Percentiles rank a stretch among this genome's conserved stretches.
phyloP scores from a whole-genome alignment of 2,329 filamentous ascomycete genomes.

The Epichloe baconii region DNA sequence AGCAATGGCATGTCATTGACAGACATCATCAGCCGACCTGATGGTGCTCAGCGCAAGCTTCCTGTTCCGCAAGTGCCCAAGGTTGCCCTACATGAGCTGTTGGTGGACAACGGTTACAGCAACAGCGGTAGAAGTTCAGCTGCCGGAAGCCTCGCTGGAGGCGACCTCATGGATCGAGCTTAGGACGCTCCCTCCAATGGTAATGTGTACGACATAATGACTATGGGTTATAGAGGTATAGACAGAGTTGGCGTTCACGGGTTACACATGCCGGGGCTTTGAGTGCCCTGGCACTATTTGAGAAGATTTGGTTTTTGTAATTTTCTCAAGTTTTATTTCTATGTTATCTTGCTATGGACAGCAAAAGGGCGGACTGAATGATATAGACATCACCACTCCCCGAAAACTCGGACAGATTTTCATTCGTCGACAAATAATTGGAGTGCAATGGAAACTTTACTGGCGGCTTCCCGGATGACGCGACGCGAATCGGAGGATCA shows the following conservation, averaged over 20 bases:
- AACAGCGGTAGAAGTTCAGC: slow-evolving; percentile 66
- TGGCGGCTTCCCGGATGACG: slow-evolving; percentile 6
- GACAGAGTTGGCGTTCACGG: slow-evolving; percentile 26
- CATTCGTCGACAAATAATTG: slow-evolving; percentile 10
- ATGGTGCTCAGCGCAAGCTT: slow-evolving; percentile 79
- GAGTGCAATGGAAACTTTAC: slow-evolving; percentile 11
- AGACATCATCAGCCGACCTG: slow-evolving; percentile 83
- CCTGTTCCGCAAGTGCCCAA: slow-evolving; percentile 86
- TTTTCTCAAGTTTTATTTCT: slow-evolving; percentile 8
- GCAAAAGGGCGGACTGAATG: neutral
- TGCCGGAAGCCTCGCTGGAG: slow-evolving; percentile 63
- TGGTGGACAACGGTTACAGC: slow-evolving; percentile 55
- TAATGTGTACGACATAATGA: slow-evolving; percentile 25
- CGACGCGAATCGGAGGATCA: neutral
- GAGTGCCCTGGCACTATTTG: neutral
- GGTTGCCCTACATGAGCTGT: slow-evolving; percentile 73
- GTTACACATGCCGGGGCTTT: slow-evolving; percentile 9
- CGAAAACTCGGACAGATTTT: slow-evolving; percentile 1
- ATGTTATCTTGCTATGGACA: neutral
- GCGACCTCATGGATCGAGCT: slow-evolving; percentile 48
- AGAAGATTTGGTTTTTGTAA: neutral
- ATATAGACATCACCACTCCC: slow-evolving; percentile 9
- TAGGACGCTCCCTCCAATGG: slow-evolving; percentile 17
- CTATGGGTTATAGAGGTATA: slow-evolving; percentile 26
- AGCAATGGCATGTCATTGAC: slow-evolving; percentile 66